Base-by-base conservation (phyloP, 371 early-diverging fungal species). In the Mucor plumbeus region DNA sequence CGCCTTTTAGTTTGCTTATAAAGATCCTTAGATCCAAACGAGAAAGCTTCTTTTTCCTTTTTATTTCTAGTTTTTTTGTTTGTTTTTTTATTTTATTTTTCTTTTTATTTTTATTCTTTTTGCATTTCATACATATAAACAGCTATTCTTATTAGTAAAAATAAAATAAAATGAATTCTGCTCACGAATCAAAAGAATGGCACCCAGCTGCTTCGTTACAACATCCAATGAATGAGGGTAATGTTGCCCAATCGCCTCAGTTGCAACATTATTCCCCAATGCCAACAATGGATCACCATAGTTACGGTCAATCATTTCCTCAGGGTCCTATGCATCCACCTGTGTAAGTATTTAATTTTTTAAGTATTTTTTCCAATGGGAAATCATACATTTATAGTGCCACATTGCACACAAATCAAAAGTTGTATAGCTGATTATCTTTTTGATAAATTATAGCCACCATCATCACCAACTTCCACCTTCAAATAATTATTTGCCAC, bases 121-220 rank as follows among this genome's bases (percentile, higher is more conserved):
- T 9, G 38, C 38, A 38, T 41, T 26, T 54, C 36, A 50, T 31
- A 38, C 19, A 38, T 26, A 26, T 26, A 26, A 26, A 26, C 26
- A 26, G 26, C 3, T 26, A 26, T 26, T 26, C 26, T 3, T 26
- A 26, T 26, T 26, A 26, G 3, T 26, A 21, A 47, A 38, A 7
- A 41, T 26, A 21, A 47, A 38, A 7, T 34, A 31, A 47, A 38
- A 80, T 80, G 80, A 80, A 77, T 58, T 70, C 80, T 41, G 56
- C 73, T 14, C 75, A 74, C 64, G 74, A 77, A 43, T 36, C 71
- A 53, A 80, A 77, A 73, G 78, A 80, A 26, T 80, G 80, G 80
- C 78, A 77, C 10, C 74, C 73, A 55, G 67, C 69, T 38, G 19
- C 74, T 56, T 53, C 55, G 35, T 50, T 75, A 44, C 77, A 75